Conservation (phyloP, 2,329 filamentous ascomycete genomes). For the Colletotrichum sp. region DNA sequence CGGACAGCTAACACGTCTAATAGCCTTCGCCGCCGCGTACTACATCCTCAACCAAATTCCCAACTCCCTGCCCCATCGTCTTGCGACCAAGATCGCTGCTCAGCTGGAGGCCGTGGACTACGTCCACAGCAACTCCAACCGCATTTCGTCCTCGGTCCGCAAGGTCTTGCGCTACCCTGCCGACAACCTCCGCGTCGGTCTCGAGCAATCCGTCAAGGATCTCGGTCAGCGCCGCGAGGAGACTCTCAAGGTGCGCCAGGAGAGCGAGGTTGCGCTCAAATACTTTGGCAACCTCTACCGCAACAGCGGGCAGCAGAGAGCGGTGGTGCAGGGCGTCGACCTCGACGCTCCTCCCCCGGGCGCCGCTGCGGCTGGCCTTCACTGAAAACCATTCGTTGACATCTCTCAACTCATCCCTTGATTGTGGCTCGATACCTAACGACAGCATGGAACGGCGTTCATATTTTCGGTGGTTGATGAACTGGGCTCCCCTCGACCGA, state of each 20-base stretch:
- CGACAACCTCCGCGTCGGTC: conserved; percentile 80
- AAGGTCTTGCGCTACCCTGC: conserved; percentile 88
- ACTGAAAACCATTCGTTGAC: background rate
- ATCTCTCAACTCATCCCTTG: conserved; percentile 2
- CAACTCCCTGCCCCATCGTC: conserved; percentile 82
- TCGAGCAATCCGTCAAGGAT: conserved; percentile 86
- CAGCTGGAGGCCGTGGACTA: conserved; percentile 88
- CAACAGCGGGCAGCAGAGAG: conserved; percentile 60
- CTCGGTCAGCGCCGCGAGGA: conserved; percentile 80
- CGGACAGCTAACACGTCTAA: background rate
- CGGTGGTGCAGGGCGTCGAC: conserved; percentile 56
- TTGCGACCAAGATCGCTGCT: conserved; percentile 82
- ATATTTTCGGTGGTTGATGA: background rate
- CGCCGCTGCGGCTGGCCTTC: conserved; percentile 11
- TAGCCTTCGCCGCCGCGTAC: conserved; percentile 75
- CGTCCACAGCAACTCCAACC: conserved; percentile 83
- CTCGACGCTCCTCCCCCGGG: conserved; percentile 57
- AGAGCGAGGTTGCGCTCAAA: conserved; percentile 86
- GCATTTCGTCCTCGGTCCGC: conserved; percentile 85
- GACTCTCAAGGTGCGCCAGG: conserved; percentile 78
- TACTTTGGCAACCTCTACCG: conserved; percentile 89
- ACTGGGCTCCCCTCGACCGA: conserved; percentile 4
- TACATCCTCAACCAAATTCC: conserved; percentile 90
- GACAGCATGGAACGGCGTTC: conserved; percentile 21
- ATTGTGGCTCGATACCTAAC: conserved; percentile 18